These are phyloP conservation scores for Fomes fomentarius DNA, from an alignment of 1,284 basidiomycete genomes.

Conservation along the genomic window DNA sequence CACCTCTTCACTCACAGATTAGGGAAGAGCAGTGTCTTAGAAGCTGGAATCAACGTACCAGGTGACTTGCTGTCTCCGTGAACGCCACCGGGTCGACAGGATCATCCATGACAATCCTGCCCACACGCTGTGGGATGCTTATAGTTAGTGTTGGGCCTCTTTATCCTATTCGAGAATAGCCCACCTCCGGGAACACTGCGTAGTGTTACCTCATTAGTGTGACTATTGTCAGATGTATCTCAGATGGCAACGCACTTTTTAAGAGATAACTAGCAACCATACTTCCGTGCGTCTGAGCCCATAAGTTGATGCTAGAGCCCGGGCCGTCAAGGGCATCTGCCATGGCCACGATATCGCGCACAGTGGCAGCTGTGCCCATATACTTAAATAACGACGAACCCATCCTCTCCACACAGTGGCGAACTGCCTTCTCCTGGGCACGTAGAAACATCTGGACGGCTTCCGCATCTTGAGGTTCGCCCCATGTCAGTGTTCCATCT, in stretches of 20 bases:
- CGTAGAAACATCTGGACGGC: not conserved
- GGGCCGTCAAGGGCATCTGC: slow-evolving; percentile 9
- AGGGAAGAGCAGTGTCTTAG: too few relatives aligned
- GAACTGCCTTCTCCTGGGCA: not conserved
- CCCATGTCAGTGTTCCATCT: not conserved
- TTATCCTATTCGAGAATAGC: not conserved
- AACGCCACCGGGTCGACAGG: not conserved
- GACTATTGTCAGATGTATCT: too few relatives aligned
- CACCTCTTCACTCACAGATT: too few relatives aligned
- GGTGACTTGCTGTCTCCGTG: not conserved
- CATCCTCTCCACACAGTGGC: not conserved
- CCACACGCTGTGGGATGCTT: not conserved
- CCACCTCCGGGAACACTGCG: slow-evolving; percentile 6
- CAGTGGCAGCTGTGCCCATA: slow-evolving; percentile 9
- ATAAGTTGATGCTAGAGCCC: slow-evolving; percentile 4
- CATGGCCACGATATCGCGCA: slow-evolving; percentile 10
- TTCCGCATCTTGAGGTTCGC: not conserved
- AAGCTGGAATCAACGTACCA: too few relatives aligned
- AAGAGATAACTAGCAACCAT: slow-evolving; percentile 10
- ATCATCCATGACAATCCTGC: not conserved
- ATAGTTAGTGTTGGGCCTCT: not conserved
- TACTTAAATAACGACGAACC: not conserved
- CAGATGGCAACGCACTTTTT: slow-evolving; percentile 5
- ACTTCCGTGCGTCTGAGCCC: slow-evolving; percentile 2
- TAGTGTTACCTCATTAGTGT: not conserved